Conservation (phyloP, 768 basidiomycete genomes). For the Boletus subparvulus region DNA sequence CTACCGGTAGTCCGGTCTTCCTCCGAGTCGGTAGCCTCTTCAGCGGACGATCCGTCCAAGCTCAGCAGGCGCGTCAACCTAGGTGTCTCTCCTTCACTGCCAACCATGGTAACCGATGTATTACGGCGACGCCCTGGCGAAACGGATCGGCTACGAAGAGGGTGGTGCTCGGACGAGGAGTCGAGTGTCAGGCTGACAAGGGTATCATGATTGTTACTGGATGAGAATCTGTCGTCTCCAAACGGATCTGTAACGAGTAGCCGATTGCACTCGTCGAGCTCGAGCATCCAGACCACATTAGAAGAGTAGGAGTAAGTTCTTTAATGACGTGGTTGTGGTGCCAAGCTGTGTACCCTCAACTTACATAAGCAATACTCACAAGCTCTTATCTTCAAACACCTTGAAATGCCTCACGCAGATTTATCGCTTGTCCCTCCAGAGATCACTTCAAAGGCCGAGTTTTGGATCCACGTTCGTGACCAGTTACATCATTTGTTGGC, state of each 20-base stretch:
- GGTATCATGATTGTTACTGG: not conserved
- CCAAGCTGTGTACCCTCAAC: not conserved
- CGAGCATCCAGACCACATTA: constrained; percentile 30
- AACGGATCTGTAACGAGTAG: constrained; percentile 22
- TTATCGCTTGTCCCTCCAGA: constrained; percentile 65
- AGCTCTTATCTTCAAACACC: no score
- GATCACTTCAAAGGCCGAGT: constrained; percentile 71
- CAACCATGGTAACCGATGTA: not conserved
- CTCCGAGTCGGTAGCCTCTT: not conserved
- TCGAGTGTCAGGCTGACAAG: not conserved
- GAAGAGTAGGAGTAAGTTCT: constrained; percentile 8
- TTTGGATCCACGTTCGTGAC: constrained; percentile 73
- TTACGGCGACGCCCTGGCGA: not conserved
- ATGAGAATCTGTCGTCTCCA: constrained; percentile 3
- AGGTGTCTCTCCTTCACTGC: constrained; percentile 3
- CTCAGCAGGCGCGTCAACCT: constrained; percentile 2
- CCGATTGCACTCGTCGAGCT: constrained; percentile 24
- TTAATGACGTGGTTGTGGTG: not conserved
- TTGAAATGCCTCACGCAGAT: constrained; percentile 83
- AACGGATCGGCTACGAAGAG: constrained; percentile 17
- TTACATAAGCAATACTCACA: constrained; percentile 12
- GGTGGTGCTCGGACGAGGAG: constrained; percentile 11
- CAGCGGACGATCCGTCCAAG: not conserved
- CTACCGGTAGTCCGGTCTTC: not conserved
- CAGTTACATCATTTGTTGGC: constrained; percentile 65